Conservation (phyloP, 2,329 filamentous ascomycete genomes). For the Colletotrichum viniferum region DNA sequence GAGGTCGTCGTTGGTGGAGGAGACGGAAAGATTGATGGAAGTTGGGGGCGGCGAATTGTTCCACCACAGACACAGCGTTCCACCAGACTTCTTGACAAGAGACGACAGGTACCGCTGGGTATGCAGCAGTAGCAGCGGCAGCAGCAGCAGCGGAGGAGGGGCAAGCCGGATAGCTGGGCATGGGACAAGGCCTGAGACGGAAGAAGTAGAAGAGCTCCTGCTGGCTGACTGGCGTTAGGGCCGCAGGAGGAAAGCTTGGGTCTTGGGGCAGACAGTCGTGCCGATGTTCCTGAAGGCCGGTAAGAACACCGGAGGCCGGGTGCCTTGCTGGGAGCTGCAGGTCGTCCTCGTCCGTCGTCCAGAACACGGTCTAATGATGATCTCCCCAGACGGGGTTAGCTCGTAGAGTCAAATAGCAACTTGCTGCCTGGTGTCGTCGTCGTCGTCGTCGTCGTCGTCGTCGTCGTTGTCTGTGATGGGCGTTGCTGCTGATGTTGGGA, state of each 20-base stretch:
- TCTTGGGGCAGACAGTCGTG: not conserved
- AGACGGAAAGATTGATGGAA: slow-evolving; percentile 21
- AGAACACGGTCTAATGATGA: slow-evolving; percentile 2
- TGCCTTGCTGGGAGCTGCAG: not conserved
- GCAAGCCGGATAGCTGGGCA: slow-evolving; percentile 18
- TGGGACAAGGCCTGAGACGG: slow-evolving; percentile 13
- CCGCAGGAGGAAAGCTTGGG: slow-evolving; percentile 11
- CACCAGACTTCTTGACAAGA: slow-evolving; percentile 17
- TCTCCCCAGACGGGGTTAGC: not conserved
- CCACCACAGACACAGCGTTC: slow-evolving; percentile 24
- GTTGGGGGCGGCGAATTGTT: slow-evolving; percentile 22
- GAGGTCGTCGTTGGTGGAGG: slow-evolving; percentile 23
- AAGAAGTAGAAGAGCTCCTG: not conserved
- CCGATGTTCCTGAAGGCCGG: not conserved
- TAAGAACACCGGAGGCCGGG: not conserved
- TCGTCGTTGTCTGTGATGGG: not conserved
- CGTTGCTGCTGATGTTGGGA: not conserved
- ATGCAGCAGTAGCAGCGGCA: not conserved
- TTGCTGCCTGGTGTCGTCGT: not conserved
- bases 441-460: no score
- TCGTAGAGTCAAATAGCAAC: not conserved
- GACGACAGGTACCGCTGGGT: not conserved
- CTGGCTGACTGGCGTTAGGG: not conserved
- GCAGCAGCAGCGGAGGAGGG: not conserved
- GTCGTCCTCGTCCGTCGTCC: not conserved